Evolutionary conservation across 1,284 basidiomycete genomes (phyloP).

Genomic region (Vanrija humicola): DNA sequence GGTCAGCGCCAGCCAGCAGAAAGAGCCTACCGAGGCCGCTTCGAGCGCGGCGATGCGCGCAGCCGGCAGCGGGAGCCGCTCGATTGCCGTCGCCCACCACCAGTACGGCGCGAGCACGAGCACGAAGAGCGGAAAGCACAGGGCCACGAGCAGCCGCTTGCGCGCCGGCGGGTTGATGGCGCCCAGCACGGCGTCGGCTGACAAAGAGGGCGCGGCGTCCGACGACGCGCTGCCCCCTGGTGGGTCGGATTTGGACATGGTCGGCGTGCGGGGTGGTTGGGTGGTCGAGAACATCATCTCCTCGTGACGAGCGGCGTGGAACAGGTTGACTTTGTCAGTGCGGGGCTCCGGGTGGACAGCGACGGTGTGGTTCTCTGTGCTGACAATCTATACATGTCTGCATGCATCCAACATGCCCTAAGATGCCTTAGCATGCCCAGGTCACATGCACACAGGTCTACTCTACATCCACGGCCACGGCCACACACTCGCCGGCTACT

Average conservation of each 20-base stretch:
- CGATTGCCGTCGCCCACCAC: constrained; percentile 84
- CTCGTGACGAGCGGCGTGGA: neutral
- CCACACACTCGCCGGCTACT: neutral
- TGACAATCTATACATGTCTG: no score
- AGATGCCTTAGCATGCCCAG: no score
- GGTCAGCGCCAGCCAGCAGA: neutral
- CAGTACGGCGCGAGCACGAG: constrained; percentile 73
- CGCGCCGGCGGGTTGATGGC: constrained; percentile 27
- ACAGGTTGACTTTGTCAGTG: no score
- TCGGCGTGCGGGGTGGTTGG: neutral
- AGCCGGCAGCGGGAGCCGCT: constrained; percentile 69
- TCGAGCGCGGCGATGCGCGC: constrained; percentile 55
- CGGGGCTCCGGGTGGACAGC: neutral
- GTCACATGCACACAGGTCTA: no score
- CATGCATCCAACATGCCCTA: no score
- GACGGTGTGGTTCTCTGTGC: no score
- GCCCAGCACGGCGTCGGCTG: neutral
- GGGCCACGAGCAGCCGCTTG: constrained; percentile 44
- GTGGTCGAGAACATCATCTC: neutral
- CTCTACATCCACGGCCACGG: no score
- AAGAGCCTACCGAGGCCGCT: constrained; percentile 17
- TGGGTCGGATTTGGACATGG: neutral
- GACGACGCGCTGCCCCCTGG: neutral
- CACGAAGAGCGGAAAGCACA: constrained; percentile 70
- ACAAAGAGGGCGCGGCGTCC: neutral